Evolutionary conservation across 1,284 basidiomycete species (phyloP).

Genomic region (Hemileia vastatrix): DNA sequence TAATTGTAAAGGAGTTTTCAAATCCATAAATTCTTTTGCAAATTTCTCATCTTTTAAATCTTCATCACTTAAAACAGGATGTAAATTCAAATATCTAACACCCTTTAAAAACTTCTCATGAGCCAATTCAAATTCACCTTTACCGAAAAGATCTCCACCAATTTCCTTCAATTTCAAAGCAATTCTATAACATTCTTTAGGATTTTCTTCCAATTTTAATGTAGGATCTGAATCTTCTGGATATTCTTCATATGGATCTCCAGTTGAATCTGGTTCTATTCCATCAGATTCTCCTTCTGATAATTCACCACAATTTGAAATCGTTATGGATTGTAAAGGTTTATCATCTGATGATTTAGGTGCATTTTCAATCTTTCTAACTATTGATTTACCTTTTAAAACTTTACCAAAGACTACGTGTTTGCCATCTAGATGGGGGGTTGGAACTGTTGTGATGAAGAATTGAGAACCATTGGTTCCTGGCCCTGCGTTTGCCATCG

Average conservation of each 20-base stretch:
- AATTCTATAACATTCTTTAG: constrained; percentile 17
- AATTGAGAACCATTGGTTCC: constrained; percentile 46
- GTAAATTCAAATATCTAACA: no score
- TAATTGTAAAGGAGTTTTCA: no score
- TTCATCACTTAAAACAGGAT: no score
- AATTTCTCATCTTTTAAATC: no score
- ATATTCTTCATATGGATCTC: constrained; percentile 20
- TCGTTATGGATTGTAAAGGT: constrained; percentile 57
- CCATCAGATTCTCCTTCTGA: neutral
- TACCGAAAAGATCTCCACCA: constrained; percentile 6
- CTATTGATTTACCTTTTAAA: constrained; percentile 46
- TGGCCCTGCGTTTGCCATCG: constrained; percentile 43
- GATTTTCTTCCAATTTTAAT: constrained; percentile 16
- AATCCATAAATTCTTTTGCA: no score
- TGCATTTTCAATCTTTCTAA: constrained; percentile 56
- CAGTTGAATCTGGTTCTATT: constrained; percentile 6
- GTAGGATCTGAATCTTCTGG: constrained; percentile 11
- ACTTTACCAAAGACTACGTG: constrained; percentile 48
- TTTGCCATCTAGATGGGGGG: constrained; percentile 61
- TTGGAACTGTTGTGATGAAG: constrained; percentile 50
- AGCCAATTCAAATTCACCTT: constrained; percentile 17
- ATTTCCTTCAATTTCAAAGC: constrained; percentile 17
- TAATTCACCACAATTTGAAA: constrained; percentile 57
- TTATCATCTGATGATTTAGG: constrained; percentile 53
- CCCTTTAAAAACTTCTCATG: constrained; percentile 23